Base-by-base conservation (phyloP, 129 eudicot genomes). In the Chrysanthemum makinoi region DNA sequence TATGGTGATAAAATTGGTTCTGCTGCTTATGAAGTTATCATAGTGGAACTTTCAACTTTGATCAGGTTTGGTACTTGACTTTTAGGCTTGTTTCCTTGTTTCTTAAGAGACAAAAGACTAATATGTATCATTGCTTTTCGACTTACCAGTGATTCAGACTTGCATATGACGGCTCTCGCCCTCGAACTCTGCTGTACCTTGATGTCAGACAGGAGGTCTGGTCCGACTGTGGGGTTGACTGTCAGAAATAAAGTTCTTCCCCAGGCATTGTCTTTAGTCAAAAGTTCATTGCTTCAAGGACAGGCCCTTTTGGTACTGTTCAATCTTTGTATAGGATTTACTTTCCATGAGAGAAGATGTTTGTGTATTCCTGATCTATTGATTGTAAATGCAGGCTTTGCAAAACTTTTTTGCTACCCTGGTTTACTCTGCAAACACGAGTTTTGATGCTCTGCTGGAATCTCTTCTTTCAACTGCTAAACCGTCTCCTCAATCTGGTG, bases 91-190 rank as follows among this genome's bases (percentile, higher is more conserved):
- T 72, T 54, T 75, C 12, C 4, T 61, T 33, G 48, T 26, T 60
- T 76, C 43, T 28, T 51, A 62, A 26, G 15, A 26, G 24, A 12
- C 39, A 48, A 11, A 28, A 53, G n/a, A 52, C 35, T 71, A 59
- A 78, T 9, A 3, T 18, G 13, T 24, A 14, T 30, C 14, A 22
- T 12, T 30, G 66, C 13, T 30, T 55, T 16, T 50, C 19, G 51
- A 43, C 66, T 66, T 80, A 58, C 20, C 86, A 95, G 99, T 84
- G 99, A 95, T 76, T 79, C 96, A 35, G 99, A 95, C 80, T 86
- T 95, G 87, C 99, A 95, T 77, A 95, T 95, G 99, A 88, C 99
- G 61, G 97, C 97, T 71, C 96, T 95, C 9, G 95, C 99, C 0
- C 80, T 95, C 80, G 97, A 95, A 80, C 86, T 95, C 30, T 95